Conservation (phyloP, 176 grass and related monocot genomes). For the Musa schizocarpa region DNA sequence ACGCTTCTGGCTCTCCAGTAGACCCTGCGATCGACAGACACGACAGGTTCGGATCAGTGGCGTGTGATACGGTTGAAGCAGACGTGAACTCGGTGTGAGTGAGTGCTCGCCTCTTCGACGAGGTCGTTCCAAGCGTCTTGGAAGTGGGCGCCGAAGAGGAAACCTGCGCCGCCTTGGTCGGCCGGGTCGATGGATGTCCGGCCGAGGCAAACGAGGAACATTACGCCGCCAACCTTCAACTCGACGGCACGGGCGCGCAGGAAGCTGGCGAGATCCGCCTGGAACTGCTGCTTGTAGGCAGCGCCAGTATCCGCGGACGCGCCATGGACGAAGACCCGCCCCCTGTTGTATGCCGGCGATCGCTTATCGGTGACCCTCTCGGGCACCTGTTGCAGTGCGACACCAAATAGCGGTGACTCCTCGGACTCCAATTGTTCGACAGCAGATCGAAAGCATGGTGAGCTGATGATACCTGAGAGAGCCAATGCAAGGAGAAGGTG, state of each 20-base stretch:
- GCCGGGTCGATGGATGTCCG: background rate
- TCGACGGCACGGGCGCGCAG: background rate
- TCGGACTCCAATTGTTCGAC: background rate
- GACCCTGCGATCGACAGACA: background rate
- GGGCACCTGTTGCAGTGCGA: background rate
- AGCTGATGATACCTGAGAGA: background rate
- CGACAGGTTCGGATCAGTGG: no score
- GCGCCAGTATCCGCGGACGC: background rate
- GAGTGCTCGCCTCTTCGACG: background rate
- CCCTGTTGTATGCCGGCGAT: slow-evolving; percentile 2
- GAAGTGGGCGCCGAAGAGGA: slow-evolving; percentile 6
- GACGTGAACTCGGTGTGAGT: background rate
- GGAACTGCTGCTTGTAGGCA: slow-evolving; percentile 2
- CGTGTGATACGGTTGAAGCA: no score
- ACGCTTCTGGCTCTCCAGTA: background rate
- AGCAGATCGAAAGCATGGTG: background rate
- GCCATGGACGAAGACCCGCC: slow-evolving; percentile 11
- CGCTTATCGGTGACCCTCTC: background rate
- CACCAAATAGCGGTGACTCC: background rate
- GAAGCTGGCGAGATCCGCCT: background rate
- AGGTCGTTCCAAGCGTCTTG: slow-evolving; percentile 11
- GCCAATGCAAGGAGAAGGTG: slow-evolving; percentile 14
- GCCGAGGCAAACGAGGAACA: slow-evolving; percentile 4
- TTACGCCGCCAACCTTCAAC: slow-evolving; percentile 5
- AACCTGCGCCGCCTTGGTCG: background rate